Conservation (phyloP, 2,329 filamentous ascomycete species). For the Penicillium oxalicum region DNA sequence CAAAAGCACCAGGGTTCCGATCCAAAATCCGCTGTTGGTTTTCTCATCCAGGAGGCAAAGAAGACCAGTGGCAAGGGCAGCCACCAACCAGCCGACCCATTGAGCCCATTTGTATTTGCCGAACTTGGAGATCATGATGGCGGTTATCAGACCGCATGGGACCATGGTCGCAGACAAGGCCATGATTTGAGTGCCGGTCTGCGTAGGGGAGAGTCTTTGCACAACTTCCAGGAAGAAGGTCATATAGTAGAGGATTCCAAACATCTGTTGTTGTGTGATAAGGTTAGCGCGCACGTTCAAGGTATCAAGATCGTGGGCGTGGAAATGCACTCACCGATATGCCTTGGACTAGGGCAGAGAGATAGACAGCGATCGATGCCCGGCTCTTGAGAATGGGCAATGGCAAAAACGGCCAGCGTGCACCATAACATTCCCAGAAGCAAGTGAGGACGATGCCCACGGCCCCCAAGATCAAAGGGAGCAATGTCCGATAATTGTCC, state of each 20-base stretch:
- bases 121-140: constrained; percentile 5
- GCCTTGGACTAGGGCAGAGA: constrained; percentile 1
- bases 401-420: constrained; percentile 3
- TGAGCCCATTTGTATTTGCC: constrained; percentile 10
- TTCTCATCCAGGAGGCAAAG: constrained; percentile 4
- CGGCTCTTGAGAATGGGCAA: background rate
- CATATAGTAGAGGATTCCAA: constrained; percentile 6
- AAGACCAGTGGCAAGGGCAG: constrained; percentile 6
- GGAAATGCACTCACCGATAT: background rate
- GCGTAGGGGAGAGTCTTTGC: constrained; percentile 1
- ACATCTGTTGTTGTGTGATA: constrained; percentile 4
- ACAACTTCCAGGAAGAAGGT: constrained; percentile 4
- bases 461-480: constrained; percentile 31
- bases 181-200: constrained; percentile 2
- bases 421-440: constrained; percentile 23
- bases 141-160: constrained; percentile 6
- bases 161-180: constrained; percentile 14
- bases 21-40: constrained; percentile 3
- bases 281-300: background rate
- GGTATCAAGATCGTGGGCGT: background rate
- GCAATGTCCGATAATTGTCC: constrained; percentile 30
- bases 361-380: constrained; percentile 5
- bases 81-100: constrained; percentile 7
- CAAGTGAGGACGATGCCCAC: constrained; percentile 24
- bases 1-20: constrained; percentile 6